Evolutionary conservation across 148 eudicot genomes (phyloP).

Genomic region (Bassia scoparia): DNA sequence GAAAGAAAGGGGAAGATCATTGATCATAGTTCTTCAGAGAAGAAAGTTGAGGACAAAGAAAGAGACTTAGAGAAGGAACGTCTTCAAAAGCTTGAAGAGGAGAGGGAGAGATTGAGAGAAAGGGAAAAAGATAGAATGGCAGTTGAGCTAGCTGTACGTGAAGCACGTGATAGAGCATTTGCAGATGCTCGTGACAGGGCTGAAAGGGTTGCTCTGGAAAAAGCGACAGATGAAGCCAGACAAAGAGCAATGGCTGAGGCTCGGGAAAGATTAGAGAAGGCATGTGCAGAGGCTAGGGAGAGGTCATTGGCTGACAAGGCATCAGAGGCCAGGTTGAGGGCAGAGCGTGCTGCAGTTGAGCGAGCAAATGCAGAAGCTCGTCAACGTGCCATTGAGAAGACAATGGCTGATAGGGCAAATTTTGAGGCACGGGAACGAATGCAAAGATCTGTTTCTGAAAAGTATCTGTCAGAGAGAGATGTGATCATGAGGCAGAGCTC

Average conservation of each 20-base stretch:
- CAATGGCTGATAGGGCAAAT: slow-evolving; percentile 55
- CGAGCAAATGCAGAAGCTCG: slow-evolving; percentile 80
- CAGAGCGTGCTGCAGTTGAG: slow-evolving; percentile 91
- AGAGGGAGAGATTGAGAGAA: slow-evolving; percentile 90
- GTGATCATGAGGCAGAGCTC: slow-evolving; percentile 59
- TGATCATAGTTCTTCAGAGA: slow-evolving; percentile 32
- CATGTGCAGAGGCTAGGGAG: slow-evolving; percentile 70
- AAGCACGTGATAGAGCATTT: slow-evolving; percentile 67
- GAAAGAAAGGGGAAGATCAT: slow-evolving; percentile 38
- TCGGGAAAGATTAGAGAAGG: slow-evolving; percentile 76
- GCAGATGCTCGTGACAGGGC: slow-evolving; percentile 61
- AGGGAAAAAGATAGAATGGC: slow-evolving; percentile 94
- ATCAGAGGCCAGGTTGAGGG: slow-evolving; percentile 64
- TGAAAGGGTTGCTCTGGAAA: slow-evolving; percentile 68
- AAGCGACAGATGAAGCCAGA: slow-evolving; percentile 67
- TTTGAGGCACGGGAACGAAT: slow-evolving; percentile 48
- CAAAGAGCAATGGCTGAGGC: slow-evolving; percentile 80
- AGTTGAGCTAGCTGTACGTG: slow-evolving; percentile 60
- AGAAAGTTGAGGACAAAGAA: slow-evolving; percentile 38
- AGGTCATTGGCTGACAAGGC: slow-evolving; percentile 45
- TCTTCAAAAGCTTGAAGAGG: slow-evolving; percentile 74
- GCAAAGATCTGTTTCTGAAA: slow-evolving; percentile 61
- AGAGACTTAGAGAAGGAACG: slow-evolving; percentile 59
- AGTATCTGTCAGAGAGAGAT: slow-evolving; percentile 43
- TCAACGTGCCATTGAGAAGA: slow-evolving; percentile 66